Conservation (phyloP, 257 asterid species). For the Petunia axillaris region DNA sequence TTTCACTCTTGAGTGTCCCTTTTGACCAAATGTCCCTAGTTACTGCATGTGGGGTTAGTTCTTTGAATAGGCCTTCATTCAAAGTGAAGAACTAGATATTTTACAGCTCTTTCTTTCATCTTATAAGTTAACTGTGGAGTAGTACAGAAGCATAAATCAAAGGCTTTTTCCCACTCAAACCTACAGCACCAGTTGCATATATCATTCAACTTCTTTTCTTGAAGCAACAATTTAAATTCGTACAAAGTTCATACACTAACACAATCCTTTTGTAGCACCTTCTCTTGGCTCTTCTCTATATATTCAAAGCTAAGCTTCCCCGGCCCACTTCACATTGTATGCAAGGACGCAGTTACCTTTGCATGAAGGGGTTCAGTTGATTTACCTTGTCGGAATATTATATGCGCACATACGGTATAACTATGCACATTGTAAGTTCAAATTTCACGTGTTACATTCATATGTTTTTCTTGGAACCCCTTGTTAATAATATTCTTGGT, state of each 20-base stretch:
- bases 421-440: too few relatives aligned
- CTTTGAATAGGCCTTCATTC: neutral
- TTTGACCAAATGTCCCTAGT: too few relatives aligned
- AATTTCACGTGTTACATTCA: too few relatives aligned
- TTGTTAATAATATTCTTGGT: too few relatives aligned
- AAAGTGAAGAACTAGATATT: neutral
- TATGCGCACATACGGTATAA: too few relatives aligned
- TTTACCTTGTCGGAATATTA: too few relatives aligned
- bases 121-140: slow-evolving; percentile 7
- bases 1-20: too few relatives aligned
- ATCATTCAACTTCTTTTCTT: slow-evolving; percentile 5
- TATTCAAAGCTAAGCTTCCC: too few relatives aligned
- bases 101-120: neutral
- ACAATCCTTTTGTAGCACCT: neutral
- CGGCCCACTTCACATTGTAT: too few relatives aligned
- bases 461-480: neutral
- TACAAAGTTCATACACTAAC: neutral
- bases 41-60: neutral
- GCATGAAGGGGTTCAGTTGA: too few relatives aligned
- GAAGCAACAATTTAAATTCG: neutral
- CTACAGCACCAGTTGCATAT: slow-evolving; percentile 11
- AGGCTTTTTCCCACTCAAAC: neutral
- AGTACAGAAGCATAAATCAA: slow-evolving; percentile 10
- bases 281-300: neutral
- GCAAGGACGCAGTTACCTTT: too few relatives aligned